These are phyloP conservation scores for Massariosphaeria phaeospora DNA, from an alignment of 495 filamentous ascomycete species.

Conservation along the genomic window DNA sequence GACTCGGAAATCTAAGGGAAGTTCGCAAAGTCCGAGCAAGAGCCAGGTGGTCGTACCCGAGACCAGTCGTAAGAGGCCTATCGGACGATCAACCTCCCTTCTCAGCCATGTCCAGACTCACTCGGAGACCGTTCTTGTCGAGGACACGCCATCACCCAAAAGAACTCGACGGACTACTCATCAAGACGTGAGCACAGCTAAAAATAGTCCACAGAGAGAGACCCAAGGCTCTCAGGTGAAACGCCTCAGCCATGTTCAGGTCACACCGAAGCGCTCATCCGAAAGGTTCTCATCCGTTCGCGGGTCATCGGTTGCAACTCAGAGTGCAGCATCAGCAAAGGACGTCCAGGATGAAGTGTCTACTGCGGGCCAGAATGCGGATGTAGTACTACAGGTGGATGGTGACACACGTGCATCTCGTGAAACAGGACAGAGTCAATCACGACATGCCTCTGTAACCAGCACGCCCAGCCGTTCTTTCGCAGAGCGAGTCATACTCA, in stretches of 20 bases:
- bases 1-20: not conserved
- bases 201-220: not conserved
- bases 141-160: slow-evolving; percentile 32
- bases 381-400: slow-evolving; percentile 18
- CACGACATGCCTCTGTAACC: not conserved
- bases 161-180: slow-evolving; percentile 23
- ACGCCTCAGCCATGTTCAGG: slow-evolving; percentile 29
- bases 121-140: slow-evolving; percentile 21
- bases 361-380: slow-evolving; percentile 6
- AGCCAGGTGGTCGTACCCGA: slow-evolving; percentile 6
- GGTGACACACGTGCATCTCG: slow-evolving; percentile 7
- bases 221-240: slow-evolving; percentile 17
- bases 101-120: slow-evolving; percentile 21
- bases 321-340: not conserved
- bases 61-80: slow-evolving; percentile 24
- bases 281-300: slow-evolving; percentile 4
- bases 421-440: slow-evolving; percentile 1
- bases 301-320: not conserved
- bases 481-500: slow-evolving; percentile 25
- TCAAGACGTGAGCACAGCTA: slow-evolving; percentile 20
- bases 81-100: slow-evolving; percentile 16
- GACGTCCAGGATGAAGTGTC: not conserved
- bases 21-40: not conserved
- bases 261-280: slow-evolving; percentile 11
- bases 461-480: slow-evolving; percentile 14